Conservation (phyloP, 768 basidiomycete genomes). For the Suillus clintonianus region DNA sequence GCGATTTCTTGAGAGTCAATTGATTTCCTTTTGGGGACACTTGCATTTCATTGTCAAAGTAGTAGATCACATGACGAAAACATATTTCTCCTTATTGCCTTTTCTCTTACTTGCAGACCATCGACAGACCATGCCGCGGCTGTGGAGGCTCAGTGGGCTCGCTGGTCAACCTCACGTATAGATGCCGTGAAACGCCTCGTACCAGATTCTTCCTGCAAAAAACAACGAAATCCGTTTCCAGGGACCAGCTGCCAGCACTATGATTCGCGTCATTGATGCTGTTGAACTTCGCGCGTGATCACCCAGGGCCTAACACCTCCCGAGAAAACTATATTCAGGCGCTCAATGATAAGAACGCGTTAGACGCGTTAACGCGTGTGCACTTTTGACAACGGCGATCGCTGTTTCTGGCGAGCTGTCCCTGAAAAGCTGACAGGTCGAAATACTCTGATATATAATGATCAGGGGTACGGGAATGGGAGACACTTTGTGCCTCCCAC, state of each 20-base stretch:
- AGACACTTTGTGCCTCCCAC: background rate
- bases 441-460: too few species aligned
- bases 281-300: background rate
- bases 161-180: background rate
- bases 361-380: background rate
- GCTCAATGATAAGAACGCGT: background rate
- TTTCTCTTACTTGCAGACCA: background rate
- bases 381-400: background rate
- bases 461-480: too few species aligned
- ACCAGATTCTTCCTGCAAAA: background rate
- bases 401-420: background rate
- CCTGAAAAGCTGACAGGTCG: background rate
- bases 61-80: background rate
- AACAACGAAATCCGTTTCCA: background rate
- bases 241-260: background rate
- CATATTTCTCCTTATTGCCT: too few species aligned
- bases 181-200: background rate
- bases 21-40: background rate
- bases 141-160: background rate
- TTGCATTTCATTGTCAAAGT: background rate
- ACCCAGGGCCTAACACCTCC: background rate
- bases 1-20: background rate
- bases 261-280: background rate
- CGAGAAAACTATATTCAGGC: background rate
- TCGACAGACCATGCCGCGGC: background rate